Percentiles rank a stretch among this genome's conserved stretches.
Conservation (phyloP, 176 grass and related monocot species). For the Triticum urartu region DNA sequence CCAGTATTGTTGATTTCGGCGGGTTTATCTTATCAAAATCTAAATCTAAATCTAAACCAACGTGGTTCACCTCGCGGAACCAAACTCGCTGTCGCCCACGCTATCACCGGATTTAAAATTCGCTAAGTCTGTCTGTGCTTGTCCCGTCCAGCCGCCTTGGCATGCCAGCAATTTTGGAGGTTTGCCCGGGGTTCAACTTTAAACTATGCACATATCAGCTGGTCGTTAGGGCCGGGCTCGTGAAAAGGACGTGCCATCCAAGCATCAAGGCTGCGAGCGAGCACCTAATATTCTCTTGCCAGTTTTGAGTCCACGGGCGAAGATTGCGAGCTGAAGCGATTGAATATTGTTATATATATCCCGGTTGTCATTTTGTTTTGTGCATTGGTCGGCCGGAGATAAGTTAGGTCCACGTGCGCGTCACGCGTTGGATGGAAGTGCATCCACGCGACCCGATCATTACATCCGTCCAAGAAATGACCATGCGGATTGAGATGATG, state of each 20-base stretch:
- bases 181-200: neutral
- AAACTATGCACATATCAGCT: neutral
- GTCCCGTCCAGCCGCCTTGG: neutral
- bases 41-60: neutral
- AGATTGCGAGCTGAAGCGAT: neutral
- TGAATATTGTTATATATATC: neutral
- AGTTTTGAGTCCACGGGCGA: neutral
- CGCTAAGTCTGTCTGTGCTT: neutral
- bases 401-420: neutral
- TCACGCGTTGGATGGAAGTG: neutral
- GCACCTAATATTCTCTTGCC: slow-evolving; percentile 18
- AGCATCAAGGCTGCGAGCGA: neutral
- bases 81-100: neutral
- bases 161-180: neutral
- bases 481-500: neutral
- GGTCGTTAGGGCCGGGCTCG: neutral
- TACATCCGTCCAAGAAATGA: neutral
- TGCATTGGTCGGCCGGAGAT: neutral
- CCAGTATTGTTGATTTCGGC: too few relatives aligned
- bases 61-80: neutral
- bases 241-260: slow-evolving; percentile 24
- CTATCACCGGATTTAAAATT: neutral
- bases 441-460: neutral
- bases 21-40: too few relatives aligned
- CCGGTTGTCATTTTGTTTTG: neutral